Conservation (phyloP, 169 alveolate species). For the Cryptosporidium andersoni region DNA sequence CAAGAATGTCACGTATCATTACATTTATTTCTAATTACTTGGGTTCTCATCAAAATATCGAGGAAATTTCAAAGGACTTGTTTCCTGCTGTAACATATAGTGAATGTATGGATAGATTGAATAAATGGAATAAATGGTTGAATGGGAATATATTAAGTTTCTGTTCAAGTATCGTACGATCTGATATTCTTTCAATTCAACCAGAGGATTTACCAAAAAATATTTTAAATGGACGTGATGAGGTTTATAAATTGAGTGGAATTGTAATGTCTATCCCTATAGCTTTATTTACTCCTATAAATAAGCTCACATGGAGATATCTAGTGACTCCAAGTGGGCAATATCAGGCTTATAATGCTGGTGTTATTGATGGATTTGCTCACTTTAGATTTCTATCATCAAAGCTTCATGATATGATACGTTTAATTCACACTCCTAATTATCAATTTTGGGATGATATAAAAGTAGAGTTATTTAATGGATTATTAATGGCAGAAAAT, state of each 20-base stretch:
- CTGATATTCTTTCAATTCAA: slow-evolving; percentile 38
- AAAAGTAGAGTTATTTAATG: slow-evolving; percentile 31
- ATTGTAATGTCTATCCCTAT: slow-evolving; percentile 32
- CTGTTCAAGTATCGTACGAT: slow-evolving; percentile 36
- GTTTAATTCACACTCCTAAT: slow-evolving; percentile 2
- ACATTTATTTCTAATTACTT: slow-evolving; percentile 3
- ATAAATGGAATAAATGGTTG: not conserved
- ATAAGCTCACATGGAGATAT: slow-evolving; percentile 46
- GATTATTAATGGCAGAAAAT: not conserved
- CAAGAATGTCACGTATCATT: slow-evolving; percentile 41
- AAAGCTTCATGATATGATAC: slow-evolving; percentile 41
- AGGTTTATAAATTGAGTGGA: slow-evolving; percentile 47
- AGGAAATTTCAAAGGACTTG: slow-evolving; percentile 6
- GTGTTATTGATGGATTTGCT: slow-evolving; percentile 70
- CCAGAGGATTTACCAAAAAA: slow-evolving; percentile 65
- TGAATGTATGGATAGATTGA: slow-evolving; percentile 1
- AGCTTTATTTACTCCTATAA: slow-evolving; percentile 9
- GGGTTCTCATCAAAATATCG: not conserved
- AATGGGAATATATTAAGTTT: not conserved
- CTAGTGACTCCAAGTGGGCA: slow-evolving; percentile 1
- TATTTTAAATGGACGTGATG: slow-evolving; percentile 25
- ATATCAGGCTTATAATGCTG: slow-evolving; percentile 51
- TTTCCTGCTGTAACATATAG: slow-evolving; percentile 30
- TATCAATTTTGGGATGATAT: slow-evolving; percentile 53
- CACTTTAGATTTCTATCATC: slow-evolving; percentile 48